Evolutionary conservation across 495 filamentous ascomycete species (phyloP).

Genomic region (Aspergillus cristatus): DNA sequence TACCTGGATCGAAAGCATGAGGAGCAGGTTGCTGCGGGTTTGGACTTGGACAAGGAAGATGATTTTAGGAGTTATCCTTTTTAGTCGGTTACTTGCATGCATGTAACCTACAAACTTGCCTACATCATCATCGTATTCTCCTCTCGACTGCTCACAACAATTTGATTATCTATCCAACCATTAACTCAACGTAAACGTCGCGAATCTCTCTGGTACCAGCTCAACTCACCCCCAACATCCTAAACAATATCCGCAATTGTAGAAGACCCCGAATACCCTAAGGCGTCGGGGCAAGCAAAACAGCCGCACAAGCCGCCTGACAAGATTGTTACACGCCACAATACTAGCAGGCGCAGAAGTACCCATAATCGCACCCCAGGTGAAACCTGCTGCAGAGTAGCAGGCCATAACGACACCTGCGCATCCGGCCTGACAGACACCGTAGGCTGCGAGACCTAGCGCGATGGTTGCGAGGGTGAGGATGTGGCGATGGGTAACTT

Average conservation of each 20-base stretch:
- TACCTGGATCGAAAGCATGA: slow-evolving; percentile 73
- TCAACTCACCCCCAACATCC: too few species aligned
- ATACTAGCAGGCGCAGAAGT: slow-evolving; percentile 29
- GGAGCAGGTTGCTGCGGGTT: slow-evolving; percentile 60
- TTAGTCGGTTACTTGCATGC: too few species aligned
- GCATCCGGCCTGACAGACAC: slow-evolving; percentile 43
- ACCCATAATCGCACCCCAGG: slow-evolving; percentile 35
- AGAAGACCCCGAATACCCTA: too few species aligned
- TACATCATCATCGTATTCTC: too few species aligned
- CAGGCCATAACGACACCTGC: slow-evolving; percentile 40
- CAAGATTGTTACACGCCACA: slow-evolving; percentile 42
- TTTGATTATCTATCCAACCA: too few species aligned
- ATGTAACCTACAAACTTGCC: too few species aligned
- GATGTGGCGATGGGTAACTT: too few species aligned
- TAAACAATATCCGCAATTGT: too few species aligned
- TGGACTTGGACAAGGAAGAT: slow-evolving; percentile 53
- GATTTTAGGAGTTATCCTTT: slow-evolving; percentile 45
- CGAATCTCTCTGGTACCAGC: too few species aligned
- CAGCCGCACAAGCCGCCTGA: slow-evolving; percentile 34
- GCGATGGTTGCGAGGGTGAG: too few species aligned
- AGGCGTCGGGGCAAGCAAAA: slow-evolving; percentile 22
- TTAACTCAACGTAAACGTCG: too few species aligned
- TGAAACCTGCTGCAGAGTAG: slow-evolving; percentile 40
- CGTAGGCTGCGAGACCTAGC: slow-evolving; percentile 29
- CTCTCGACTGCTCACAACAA: too few species aligned